A percentile compares a stretch with the other conserved stretches of the same genome.
These are phyloP conservation scores for Alternaria arbusti DNA, from an alignment of 2,329 filamentous ascomycete genomes.

Conservation along the genomic window DNA sequence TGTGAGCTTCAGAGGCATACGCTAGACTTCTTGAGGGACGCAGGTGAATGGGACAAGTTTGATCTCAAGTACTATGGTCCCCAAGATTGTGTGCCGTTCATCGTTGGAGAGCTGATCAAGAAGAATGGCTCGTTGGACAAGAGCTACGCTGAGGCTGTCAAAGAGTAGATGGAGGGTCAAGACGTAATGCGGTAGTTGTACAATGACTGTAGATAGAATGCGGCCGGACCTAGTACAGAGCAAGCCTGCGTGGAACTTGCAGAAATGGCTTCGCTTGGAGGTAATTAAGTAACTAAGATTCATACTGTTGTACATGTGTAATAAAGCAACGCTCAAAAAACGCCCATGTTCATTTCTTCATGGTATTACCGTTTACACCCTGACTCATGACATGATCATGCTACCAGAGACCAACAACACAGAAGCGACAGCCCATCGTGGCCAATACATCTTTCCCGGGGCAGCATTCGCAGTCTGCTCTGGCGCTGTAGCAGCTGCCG, in stretches of 20 bases:
- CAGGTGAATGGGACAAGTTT: slow-evolving; percentile 58
- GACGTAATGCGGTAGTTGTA: neutral
- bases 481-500: slow-evolving; percentile 4
- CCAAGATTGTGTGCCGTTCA: slow-evolving; percentile 39
- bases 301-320: neutral
- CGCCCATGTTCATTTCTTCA: neutral
- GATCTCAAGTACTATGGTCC: slow-evolving; percentile 52
- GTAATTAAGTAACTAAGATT: neutral
- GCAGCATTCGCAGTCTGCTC: slow-evolving; percentile 25
- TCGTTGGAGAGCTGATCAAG: slow-evolving; percentile 49
- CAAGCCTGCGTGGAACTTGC: neutral
- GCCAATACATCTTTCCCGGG: neutral
- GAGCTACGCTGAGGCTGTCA: slow-evolving; percentile 28
- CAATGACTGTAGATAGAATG: neutral
- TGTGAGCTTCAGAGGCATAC: slow-evolving; percentile 61
- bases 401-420: slow-evolving; percentile 4
- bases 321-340: neutral
- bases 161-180: slow-evolving; percentile 9
- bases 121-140: slow-evolving; percentile 23
- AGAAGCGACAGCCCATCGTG: neutral
- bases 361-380: neutral
- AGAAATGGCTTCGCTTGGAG: neutral
- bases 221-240: neutral
- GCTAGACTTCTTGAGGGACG: slow-evolving; percentile 50
- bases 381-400: neutral